Evolutionary conservation across 2,329 filamentous ascomycete species (phyloP).

Genomic region (Alternaria conjuncta): DNA sequence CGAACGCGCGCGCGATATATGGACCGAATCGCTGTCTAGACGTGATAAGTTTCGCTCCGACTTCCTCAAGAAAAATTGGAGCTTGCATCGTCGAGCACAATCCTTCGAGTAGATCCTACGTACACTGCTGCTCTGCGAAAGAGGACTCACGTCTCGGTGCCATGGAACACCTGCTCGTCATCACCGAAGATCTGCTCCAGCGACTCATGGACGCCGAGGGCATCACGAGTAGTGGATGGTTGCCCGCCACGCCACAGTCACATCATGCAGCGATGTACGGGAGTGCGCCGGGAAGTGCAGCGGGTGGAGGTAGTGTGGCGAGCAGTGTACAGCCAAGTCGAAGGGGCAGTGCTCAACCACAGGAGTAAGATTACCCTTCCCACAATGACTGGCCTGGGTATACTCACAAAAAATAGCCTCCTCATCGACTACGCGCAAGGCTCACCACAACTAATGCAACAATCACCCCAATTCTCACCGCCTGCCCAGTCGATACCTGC

Average conservation of each 20-base stretch:
- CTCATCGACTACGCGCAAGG: conserved; percentile 8
- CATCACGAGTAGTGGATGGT: conserved; percentile 45
- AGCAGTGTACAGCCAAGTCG: conserved; percentile 29
- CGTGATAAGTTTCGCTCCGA: conserved; percentile 44
- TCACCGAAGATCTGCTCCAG: conserved; percentile 44
- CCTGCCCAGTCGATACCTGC: neutral
- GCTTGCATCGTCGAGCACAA: conserved; percentile 49
- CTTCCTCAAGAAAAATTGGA: conserved; percentile 41
- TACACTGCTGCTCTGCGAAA: conserved; percentile 44
- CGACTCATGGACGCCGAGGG: conserved; percentile 42
- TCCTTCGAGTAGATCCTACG: conserved; percentile 41
- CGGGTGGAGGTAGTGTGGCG: conserved; percentile 25
- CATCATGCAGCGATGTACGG: conserved; percentile 39
- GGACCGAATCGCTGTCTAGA: conserved; percentile 45
- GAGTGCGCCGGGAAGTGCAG: conserved; percentile 22
- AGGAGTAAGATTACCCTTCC: conserved; percentile 26
- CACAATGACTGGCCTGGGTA: neutral
- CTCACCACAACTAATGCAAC: conserved; percentile 4
- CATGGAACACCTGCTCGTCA: conserved; percentile 44
- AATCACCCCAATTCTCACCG: conserved; percentile 3
- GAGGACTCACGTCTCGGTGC: conserved; percentile 41
- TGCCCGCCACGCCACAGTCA: conserved; percentile 41
- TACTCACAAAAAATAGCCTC: conserved; percentile 3
- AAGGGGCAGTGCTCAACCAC: conserved; percentile 34
- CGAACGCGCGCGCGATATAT: conserved; percentile 47